Evolutionary conservation across 768 basidiomycete species (phyloP).

Genomic region (Calocybe cyanea): DNA sequence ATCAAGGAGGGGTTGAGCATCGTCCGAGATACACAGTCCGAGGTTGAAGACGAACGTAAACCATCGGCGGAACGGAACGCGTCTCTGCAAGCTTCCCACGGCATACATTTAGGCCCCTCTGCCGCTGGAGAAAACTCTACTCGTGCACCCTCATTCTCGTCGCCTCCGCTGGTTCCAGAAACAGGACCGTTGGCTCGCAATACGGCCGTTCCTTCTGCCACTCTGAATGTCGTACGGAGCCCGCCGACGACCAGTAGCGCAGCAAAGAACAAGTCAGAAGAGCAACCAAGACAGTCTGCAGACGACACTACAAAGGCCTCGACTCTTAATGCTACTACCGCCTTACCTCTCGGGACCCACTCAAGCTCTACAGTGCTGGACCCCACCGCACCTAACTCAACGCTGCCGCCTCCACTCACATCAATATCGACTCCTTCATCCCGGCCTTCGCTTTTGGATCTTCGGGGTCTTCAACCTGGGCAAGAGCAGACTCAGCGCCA

Average conservation of each 20-base stretch:
- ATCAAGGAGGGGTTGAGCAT: too few species aligned
- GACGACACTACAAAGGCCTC: neutral
- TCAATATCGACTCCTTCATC: constrained; percentile 5
- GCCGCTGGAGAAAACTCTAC: neutral
- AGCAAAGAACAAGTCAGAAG: neutral
- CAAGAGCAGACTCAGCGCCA: constrained; percentile 29
- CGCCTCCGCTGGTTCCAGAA: constrained; percentile 18
- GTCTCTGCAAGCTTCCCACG: too few species aligned
- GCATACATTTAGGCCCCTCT: neutral
- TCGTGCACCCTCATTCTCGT: constrained; percentile 14
- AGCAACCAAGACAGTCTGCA: neutral
- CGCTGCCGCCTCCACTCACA: neutral
- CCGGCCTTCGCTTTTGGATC: constrained; percentile 27
- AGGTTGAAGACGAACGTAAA: constrained; percentile 9
- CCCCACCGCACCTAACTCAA: neutral
- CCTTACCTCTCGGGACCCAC: neutral
- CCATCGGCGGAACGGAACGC: neutral
- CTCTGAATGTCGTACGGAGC: constrained; percentile 26
- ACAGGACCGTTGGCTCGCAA: constrained; percentile 13
- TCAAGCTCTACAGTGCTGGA: too few species aligned
- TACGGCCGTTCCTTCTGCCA: constrained; percentile 11
- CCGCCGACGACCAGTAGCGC: constrained; percentile 15
- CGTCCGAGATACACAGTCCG: neutral
- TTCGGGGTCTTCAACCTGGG: constrained; percentile 26
- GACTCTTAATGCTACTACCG: neutral